Conservation (phyloP, 345 rosid species). For the Gynandropsis gynandra region DNA sequence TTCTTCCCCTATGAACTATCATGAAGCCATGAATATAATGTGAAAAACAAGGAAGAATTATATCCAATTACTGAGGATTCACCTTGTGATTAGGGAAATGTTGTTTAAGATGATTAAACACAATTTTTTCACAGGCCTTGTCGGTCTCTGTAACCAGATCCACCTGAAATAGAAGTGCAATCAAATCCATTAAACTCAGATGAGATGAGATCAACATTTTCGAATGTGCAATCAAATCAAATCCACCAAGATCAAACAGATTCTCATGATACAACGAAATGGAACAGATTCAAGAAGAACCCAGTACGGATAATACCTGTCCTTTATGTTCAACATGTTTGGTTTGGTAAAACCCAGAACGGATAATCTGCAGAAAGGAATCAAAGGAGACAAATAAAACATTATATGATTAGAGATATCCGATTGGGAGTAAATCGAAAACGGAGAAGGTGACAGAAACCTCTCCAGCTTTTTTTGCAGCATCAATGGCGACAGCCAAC, state of each 20-base stretch:
- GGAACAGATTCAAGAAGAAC: background rate
- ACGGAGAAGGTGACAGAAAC: slow-evolving; percentile 22
- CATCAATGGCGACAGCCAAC: slow-evolving; percentile 69
- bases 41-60: slow-evolving; percentile 4
- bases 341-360: slow-evolving; percentile 68
- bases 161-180: slow-evolving; percentile 39
- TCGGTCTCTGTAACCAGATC: slow-evolving; percentile 98
- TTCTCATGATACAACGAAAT: background rate
- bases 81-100: slow-evolving; percentile 75
- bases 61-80: background rate
- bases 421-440: background rate
- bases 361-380: slow-evolving; percentile 46
- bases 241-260: background rate
- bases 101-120: slow-evolving; percentile 68
- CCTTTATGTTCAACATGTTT: slow-evolving; percentile 96
- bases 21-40: background rate
- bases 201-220: background rate
- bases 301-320: slow-evolving; percentile 37
- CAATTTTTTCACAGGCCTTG: slow-evolving; percentile 87
- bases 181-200: background rate
- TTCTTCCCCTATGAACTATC: slow-evolving; percentile 93
- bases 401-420: slow-evolving; percentile 1
- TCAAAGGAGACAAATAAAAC: background rate
- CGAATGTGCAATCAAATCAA: no score
- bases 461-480: slow-evolving; percentile 87